Evolutionary conservation across 768 basidiomycete genomes (phyloP), one percentile per base, ranked within the genome.

Genomic region (Leccinum uliginosum): DNA sequence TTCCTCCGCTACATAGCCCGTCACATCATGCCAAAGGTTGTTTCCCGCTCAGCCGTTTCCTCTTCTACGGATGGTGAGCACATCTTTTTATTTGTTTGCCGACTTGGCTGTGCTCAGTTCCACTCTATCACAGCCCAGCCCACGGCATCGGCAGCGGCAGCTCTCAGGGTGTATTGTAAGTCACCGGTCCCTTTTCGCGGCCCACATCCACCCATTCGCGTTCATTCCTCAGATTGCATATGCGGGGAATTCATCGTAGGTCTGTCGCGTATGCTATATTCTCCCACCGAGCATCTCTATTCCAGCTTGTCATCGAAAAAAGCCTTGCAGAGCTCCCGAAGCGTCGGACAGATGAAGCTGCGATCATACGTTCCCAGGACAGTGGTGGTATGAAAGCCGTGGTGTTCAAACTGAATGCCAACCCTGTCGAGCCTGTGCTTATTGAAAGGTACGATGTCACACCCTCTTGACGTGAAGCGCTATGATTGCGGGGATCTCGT

Each of bases 351-450:
- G 93, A 96, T 73, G 85, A 82, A 51, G 83, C 93, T 15, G 85
- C 84, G 51, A 86, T 95, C 58, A 78, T 96, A 59, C 85, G 90
- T 51, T 83, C 85, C 29, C 85, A 88, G 69, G 86, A 88, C 61
- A 80, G 72, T 44, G 78, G 77, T 27, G 68, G 70, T 29, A 78
- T 72, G 44, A 82, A 84, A 60, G 83, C 89, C 26, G 75, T 83
- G 67, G 76, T 92, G 10, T 95, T 94, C 83, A 97, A 96, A 71
- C 69, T 96, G 65, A 96, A 95, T 65, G 91, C 89, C 3, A 77
- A 78, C 17, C 64, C 82, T 30, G 79, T 79, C 29, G 85, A 89
- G 11, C 83, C 89, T 32, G 79, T 92, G 59, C 77, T 94, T 19
- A 68, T 94, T 19, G 86, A 93, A 75, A 83, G 91, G 92, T 91